These are phyloP conservation scores for Tephrocybe sp. DNA, from an alignment of 768 basidiomycete species.

Conservation along the genomic window DNA sequence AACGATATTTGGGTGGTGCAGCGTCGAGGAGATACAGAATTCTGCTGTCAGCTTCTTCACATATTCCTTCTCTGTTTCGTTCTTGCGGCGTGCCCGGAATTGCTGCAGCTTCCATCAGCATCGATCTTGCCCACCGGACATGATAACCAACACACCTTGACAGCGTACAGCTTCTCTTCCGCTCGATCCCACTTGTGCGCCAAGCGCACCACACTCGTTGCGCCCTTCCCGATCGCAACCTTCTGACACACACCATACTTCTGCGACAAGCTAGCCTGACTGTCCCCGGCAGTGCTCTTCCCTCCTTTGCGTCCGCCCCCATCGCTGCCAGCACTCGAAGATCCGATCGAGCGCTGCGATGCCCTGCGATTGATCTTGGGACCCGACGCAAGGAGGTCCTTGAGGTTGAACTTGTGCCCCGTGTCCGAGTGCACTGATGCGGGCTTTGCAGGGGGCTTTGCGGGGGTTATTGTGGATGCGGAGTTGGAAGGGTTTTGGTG, in stretches of 20 bases:
- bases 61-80: slow-evolving; percentile 98
- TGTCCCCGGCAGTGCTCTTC: slow-evolving; percentile 44
- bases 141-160: slow-evolving; percentile 77
- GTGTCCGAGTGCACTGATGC: slow-evolving; percentile 55
- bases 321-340: slow-evolving; percentile 42
- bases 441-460: slow-evolving; percentile 29
- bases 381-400: slow-evolving; percentile 68
- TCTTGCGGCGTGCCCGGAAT: slow-evolving; percentile 97
- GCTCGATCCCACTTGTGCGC: slow-evolving; percentile 98
- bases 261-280: slow-evolving; percentile 54
- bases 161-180: slow-evolving; percentile 96
- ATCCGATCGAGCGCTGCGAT: slow-evolving; percentile 70
- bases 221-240: slow-evolving; percentile 96
- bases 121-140: no score
- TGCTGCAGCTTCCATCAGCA: slow-evolving; percentile 72
- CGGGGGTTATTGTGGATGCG: slow-evolving; percentile 15
- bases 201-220: slow-evolving; percentile 94
- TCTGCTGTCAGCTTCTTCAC: slow-evolving; percentile 99
- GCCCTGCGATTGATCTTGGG: slow-evolving; percentile 73
- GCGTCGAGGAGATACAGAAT: slow-evolving; percentile 96
- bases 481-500: slow-evolving; percentile 6
- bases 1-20: slow-evolving; percentile 93
- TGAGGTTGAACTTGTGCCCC: slow-evolving; percentile 79
- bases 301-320: slow-evolving; percentile 24
- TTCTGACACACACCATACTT: slow-evolving; percentile 99